Evolutionary conservation across 2,329 filamentous ascomycete species (phyloP), one percentile per base, ranked within the genome.

Genomic region (Sporothrix brunneoviolacea): DNA sequence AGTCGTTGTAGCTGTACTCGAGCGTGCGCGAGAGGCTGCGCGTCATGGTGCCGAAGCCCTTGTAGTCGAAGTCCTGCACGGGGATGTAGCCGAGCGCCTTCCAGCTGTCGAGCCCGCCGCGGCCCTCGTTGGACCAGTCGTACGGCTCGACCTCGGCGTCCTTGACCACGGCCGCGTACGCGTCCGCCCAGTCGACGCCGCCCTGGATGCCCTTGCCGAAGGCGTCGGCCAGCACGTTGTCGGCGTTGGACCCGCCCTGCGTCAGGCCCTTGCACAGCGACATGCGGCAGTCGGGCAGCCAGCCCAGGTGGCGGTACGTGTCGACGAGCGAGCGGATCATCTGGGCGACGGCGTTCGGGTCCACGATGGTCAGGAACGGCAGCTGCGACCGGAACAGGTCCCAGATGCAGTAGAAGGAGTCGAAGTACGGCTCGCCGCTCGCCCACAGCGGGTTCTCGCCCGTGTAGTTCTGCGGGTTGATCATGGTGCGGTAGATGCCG

Each of bases 1-100:
- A 91, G 66, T 90, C 86, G 56, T 90, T 81, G 64, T 90, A 90
- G 7, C 83, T 79, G 62, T 91, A 91, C 62, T 90, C 86, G 1
- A 90, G 76, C 0, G 85, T 89, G 8, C 86, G 74, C 1, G 82
- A 88, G 22, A 90, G 76, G 55, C 77, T 83, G 7, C 86, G 74
- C 0, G 86, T 88, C 63, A 85, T 76, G 0, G 81, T 80, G 0
- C 86, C 86, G n/a, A 80, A 77, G 2, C 83, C 84, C 51, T 71
- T 71, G 62, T 71, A 70, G 62, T 90, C 85, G 49, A 80, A 80
- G 55, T 89, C 83, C 51, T 84, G 75, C 0, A 77, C 76, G 0
- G 86, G 86, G 13, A 91, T 84, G 61, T 88, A 91, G 1, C 81
- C 77, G 0, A 88, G 71, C 0, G 60, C 66, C 60, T 88, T 88